A percentile compares a stretch with the other conserved stretches of the same genome.
Evolutionary conservation across 73 alveolate species (phyloP).

Genomic region (Symbiodinium natans): DNA sequence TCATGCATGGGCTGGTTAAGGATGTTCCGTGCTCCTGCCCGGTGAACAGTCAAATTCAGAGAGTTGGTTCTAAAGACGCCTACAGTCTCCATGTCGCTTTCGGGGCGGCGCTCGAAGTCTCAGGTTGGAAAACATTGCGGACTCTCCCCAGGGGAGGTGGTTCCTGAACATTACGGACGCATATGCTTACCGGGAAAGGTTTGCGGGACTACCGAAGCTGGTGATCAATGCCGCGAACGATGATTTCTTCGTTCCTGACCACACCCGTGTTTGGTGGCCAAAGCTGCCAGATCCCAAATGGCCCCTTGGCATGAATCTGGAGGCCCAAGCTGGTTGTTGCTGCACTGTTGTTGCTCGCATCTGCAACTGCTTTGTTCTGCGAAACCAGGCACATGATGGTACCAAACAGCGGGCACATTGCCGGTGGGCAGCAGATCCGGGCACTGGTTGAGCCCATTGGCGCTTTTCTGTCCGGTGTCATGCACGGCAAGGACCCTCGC

Average conservation of each 20-base stretch:
- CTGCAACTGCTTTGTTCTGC: too few relatives aligned
- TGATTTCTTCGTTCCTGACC: slow-evolving; percentile 44
- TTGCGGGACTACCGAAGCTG: slow-evolving; percentile 19
- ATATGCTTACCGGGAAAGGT: neutral
- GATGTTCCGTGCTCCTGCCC: neutral
- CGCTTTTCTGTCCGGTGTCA: neutral
- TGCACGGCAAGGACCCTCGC: neutral
- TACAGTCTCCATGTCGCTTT: neutral
- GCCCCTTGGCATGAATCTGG: slow-evolving; percentile 10
- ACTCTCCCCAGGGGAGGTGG: slow-evolving; percentile 11
- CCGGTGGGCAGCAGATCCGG: neutral
- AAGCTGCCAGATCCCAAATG: slow-evolving; percentile 58
- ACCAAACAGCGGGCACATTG: neutral
- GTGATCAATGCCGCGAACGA: slow-evolving; percentile 62
- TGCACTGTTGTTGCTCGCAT: too few relatives aligned
- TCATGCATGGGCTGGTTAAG: too few relatives aligned
- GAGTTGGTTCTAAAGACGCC: too few relatives aligned
- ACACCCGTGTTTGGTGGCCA: slow-evolving; percentile 44
- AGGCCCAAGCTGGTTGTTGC: neutral
- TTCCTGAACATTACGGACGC: slow-evolving; percentile 56
- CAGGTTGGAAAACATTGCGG: slow-evolving; percentile 30
- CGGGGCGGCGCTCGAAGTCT: neutral
- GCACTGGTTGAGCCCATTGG: neutral
- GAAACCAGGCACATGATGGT: neutral
- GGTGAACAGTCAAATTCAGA: too few relatives aligned